Evolutionary conservation across 176 grass and related monocot species (phyloP).

Genomic region (Panicum miliaceum): DNA sequence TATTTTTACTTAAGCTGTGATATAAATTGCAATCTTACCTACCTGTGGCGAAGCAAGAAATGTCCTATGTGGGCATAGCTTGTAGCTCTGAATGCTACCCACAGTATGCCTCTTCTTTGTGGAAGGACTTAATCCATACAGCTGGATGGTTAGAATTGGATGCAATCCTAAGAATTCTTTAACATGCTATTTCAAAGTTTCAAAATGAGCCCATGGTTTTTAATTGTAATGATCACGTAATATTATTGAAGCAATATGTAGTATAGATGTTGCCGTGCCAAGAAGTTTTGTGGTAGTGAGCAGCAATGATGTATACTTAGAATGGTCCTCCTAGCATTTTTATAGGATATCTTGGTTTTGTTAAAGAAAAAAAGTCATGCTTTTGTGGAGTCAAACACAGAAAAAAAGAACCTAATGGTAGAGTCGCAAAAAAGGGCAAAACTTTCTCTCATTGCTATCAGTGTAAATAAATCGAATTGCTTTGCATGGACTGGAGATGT

Average conservation of each 20-base stretch:
- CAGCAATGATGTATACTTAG: background rate
- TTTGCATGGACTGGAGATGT: background rate
- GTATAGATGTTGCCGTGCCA: background rate
- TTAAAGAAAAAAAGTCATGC: too few relatives aligned
- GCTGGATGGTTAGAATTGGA: background rate
- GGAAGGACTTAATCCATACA: background rate
- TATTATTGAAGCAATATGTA: background rate
- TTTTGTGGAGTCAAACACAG: too few relatives aligned
- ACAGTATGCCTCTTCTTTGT: background rate
- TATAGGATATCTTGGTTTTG: too few relatives aligned
- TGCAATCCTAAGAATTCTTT: background rate
- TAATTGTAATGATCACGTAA: too few relatives aligned
- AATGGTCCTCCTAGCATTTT: too few relatives aligned
- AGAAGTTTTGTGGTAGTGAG: background rate
- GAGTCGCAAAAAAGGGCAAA: background rate
- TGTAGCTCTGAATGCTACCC: background rate
- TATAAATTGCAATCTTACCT: background rate
- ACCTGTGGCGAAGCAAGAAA: background rate
- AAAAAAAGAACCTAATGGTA: background rate
- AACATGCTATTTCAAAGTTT: too few relatives aligned
- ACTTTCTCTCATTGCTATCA: background rate
- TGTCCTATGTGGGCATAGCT: background rate
- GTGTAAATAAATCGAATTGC: background rate
- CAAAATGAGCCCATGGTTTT: too few relatives aligned
- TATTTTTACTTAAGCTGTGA: background rate